These are phyloP conservation scores for Epicoccum sorghinum DNA, from an alignment of 2,329 filamentous ascomycete genomes.

Conservation along the genomic window DNA sequence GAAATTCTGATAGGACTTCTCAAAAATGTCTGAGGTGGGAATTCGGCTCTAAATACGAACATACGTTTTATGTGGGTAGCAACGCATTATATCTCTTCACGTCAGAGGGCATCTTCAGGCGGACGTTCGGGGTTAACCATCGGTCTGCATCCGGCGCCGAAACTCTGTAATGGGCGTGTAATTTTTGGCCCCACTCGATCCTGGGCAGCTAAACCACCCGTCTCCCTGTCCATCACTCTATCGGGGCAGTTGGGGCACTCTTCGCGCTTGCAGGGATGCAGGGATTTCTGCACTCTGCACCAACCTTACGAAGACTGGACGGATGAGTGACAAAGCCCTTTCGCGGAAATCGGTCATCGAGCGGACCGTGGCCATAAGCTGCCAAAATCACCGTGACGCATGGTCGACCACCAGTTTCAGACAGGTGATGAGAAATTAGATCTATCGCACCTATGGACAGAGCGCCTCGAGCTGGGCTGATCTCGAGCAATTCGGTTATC, in stretches of 20 bases:
- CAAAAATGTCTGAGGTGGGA: constrained; percentile 25
- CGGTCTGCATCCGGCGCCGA: constrained; percentile 3
- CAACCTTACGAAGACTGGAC: constrained; percentile 44
- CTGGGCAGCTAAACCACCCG: constrained; percentile 36
- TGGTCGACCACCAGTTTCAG: constrained; percentile 24
- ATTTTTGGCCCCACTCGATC: constrained; percentile 33
- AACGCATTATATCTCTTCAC: constrained; percentile 49
- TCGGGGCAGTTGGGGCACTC: constrained; percentile 44
- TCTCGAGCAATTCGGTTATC: constrained; percentile 20
- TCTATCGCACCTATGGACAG: constrained; percentile 2
- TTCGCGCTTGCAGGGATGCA: constrained; percentile 38
- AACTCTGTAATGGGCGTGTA: constrained; percentile 25
- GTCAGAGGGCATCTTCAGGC: constrained; percentile 46
- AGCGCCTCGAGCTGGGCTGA: neutral
- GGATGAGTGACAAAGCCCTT: constrained; percentile 40
- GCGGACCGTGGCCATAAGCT: constrained; percentile 33
- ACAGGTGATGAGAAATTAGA: constrained; percentile 26
- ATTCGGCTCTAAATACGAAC: constrained; percentile 36
- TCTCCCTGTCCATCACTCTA: constrained; percentile 37
- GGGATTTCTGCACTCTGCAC: constrained; percentile 43
- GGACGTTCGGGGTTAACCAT: constrained; percentile 40
- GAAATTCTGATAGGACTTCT: constrained; percentile 12
- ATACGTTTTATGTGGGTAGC: constrained; percentile 37
- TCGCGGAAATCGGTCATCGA: constrained; percentile 38
- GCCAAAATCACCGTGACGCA: constrained; percentile 17